Base-by-base conservation (phyloP, 179 eudicot species). In the Amaranthus tricolor region DNA sequence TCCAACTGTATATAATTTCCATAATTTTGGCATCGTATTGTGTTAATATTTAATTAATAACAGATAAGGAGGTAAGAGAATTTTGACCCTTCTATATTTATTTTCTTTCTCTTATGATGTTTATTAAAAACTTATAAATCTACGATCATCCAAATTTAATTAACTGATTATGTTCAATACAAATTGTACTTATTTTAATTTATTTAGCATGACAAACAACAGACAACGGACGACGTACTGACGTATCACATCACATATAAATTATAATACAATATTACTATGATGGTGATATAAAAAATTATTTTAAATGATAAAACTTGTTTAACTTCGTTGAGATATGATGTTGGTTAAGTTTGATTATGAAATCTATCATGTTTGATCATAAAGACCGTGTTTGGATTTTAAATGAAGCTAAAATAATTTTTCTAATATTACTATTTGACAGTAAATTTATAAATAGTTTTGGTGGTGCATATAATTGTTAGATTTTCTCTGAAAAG, bases 141-240 rank as follows among this genome's bases (percentile, higher is more conserved):
- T 4, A 31, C 40, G 40, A 31, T 31, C 40, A 31, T 2, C 40
- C 40, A 31, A 31, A 31, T 31, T 31, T 31, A 31, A 31, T 31
- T 31, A 31, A 31, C 3, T 31, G 40, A 2, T 69, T 6, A 9
- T 69, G 72, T 31, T 63, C 54, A 11, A 15, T 69, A 40, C 72
- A 69, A 69, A 52, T 69, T 69, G 61, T 69, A 13, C 60, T 52
- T 69, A 31, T 50, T 51, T 51, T 51, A 69, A 21, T 11, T 68
- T 16, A 52, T 68, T 31, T 24, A 69, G 72, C 61, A 69, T 69
- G 72, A 21, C 48, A 54, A 69, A 69, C 72, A 69, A 69, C 49
- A 49, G 72, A 64, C 68, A 64, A 64, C 12, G 48, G 72, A 69
- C 72, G 53, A 68, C 19, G 60, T 5, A 68, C 20, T 69, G 72